Percentiles rank a stretch among this genome's conserved stretches.
Evolutionary conservation across 1,284 basidiomycete species (phyloP).

Genomic region (Bjerkandera adusta): DNA sequence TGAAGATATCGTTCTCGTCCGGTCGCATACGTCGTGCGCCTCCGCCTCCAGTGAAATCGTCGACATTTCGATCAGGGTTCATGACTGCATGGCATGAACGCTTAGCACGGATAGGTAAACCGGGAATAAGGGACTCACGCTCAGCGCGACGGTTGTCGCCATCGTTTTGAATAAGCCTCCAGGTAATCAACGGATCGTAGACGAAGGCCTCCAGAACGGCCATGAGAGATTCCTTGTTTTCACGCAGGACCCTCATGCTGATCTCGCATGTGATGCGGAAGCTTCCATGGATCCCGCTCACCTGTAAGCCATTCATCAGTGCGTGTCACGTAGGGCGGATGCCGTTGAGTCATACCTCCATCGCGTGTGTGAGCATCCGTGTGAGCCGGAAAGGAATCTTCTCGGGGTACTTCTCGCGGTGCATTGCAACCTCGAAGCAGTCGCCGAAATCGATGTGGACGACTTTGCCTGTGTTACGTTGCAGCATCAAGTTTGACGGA

Average conservation of each 20-base stretch:
- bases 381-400: constrained; percentile 98
- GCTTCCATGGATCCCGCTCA: constrained; percentile 96
- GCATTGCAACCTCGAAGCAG: constrained; percentile 94
- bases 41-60: constrained; percentile 71
- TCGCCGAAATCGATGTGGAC: constrained; percentile 95
- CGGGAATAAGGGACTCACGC: constrained; percentile 37
- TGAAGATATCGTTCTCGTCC: constrained; percentile 82
- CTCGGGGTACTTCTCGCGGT: constrained; percentile 98
- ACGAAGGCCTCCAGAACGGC: constrained; percentile 96
- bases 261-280: constrained; percentile 97
- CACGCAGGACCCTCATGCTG: constrained; percentile 94
- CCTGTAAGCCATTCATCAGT: constrained; percentile 49
- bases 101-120: constrained; percentile 5
- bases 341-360: constrained; percentile 96
- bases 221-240: constrained; percentile 97
- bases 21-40: constrained; percentile 74
- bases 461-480: constrained; percentile 92
- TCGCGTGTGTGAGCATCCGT: constrained; percentile 97
- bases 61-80: constrained; percentile 54
- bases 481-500: constrained; percentile 93
- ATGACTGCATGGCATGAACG: constrained; percentile 33
- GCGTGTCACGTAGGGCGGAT: too few relatives aligned
- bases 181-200: constrained; percentile 88
- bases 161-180: constrained; percentile 80
- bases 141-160: constrained; percentile 60